Conservation (phyloP, 257 asterid genomes). For the Oldenlandia corymbosa region DNA sequence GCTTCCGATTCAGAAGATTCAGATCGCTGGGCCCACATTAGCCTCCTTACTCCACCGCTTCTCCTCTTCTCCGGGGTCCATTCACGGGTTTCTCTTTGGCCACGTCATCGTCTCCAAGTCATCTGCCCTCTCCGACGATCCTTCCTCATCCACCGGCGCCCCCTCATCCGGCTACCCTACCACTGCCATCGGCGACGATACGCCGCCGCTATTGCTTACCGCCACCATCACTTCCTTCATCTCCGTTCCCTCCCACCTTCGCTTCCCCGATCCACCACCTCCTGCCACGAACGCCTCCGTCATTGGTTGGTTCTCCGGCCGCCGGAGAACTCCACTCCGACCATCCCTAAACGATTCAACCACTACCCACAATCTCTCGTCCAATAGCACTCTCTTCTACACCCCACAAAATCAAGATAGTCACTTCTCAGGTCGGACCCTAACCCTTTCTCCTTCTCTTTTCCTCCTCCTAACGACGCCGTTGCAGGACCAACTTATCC, state of each 20-base stretch:
- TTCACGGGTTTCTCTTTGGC: slow-evolving; percentile 81
- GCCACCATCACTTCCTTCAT: slow-evolving; percentile 61
- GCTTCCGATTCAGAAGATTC: slow-evolving; percentile 55
- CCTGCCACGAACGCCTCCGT: slow-evolving; percentile 18
- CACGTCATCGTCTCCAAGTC: slow-evolving; percentile 45
- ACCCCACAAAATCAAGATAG: slow-evolving; percentile 29
- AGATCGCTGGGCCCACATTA: slow-evolving; percentile 61
- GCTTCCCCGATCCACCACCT: slow-evolving; percentile 34
- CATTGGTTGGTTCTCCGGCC: slow-evolving; percentile 51
- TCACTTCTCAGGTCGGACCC: slow-evolving; percentile 23
- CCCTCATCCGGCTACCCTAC: slow-evolving; percentile 21
- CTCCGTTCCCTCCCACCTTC: slow-evolving; percentile 59
- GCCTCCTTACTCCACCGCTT: slow-evolving; percentile 81
- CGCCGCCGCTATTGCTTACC: slow-evolving; percentile 34
- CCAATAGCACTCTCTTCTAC: slow-evolving; percentile 36
- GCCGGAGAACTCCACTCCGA: slow-evolving; percentile 41
- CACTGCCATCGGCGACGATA: slow-evolving; percentile 9
- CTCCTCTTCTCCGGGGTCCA: slow-evolving; percentile 53
- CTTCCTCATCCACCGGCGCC: slow-evolving; percentile 13
- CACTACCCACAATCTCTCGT: slow-evolving; percentile 35
- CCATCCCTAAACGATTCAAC: slow-evolving; percentile 44
- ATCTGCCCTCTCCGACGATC: slow-evolving; percentile 58
- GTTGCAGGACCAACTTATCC: slow-evolving; percentile 63
- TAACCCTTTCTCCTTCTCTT: slow-evolving; percentile 55
- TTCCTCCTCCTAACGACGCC: slow-evolving; percentile 82